These are phyloP conservation scores for barrel medic (Medicago truncatula) DNA, from an alignment of 306 rosid species.

Conservation along the genomic window DNA sequence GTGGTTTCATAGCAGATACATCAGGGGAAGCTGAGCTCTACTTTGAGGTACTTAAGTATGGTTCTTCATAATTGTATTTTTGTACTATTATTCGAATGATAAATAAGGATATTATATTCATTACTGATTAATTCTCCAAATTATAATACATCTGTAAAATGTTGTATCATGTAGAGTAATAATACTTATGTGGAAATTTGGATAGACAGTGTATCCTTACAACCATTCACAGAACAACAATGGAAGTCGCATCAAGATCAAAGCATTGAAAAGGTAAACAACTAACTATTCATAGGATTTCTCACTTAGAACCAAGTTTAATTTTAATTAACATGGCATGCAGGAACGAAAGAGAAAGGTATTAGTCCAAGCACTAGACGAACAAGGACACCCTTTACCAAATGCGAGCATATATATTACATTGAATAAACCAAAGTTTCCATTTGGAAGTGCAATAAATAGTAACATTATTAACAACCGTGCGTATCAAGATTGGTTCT, in stretches of 20 bases:
- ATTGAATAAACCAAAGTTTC: constrained; percentile 46
- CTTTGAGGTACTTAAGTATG: constrained; percentile 58
- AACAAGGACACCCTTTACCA: constrained; percentile 54
- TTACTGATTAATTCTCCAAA: not conserved
- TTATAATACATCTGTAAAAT: not conserved
- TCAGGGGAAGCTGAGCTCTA: constrained; percentile 64
- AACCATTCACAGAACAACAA: constrained; percentile 65
- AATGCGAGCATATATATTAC: constrained; percentile 52
- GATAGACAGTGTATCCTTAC: constrained; percentile 72
- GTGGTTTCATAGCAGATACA: constrained; percentile 61
- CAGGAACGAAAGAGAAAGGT: constrained; percentile 66
- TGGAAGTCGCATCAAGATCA: constrained; percentile 69
- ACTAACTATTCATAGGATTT: too few species aligned
- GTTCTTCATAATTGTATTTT: not conserved
- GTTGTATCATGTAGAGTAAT: constrained; percentile 52
- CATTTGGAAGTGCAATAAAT: constrained; percentile 65
- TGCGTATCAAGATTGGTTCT: constrained; percentile 68
- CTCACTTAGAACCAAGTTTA: too few species aligned
- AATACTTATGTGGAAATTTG: constrained; percentile 57
- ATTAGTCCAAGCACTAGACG: constrained; percentile 48
- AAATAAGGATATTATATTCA: too few species aligned
- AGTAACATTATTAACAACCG: constrained; percentile 55
- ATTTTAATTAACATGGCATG: constrained; percentile 41
- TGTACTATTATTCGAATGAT: not conserved
- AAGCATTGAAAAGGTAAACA: constrained; percentile 57